Evolutionary conservation across 140 eudicot genomes (phyloP).

Genomic region (Artemisia princeps): DNA sequence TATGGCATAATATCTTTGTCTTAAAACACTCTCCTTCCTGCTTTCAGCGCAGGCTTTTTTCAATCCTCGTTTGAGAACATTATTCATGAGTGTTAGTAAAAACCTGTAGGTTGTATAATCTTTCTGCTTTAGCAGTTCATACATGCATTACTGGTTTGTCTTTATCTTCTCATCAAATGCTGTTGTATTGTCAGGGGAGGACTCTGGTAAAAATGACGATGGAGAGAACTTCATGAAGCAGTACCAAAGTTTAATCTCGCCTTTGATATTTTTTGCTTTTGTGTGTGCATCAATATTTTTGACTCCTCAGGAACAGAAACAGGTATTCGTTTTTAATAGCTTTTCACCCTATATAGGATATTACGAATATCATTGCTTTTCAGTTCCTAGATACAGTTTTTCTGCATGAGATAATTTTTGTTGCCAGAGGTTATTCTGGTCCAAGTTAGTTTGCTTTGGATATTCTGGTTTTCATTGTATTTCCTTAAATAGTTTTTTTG

Average conservation of each 20-base stretch:
- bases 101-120: neutral
- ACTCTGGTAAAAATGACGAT: slow-evolving; percentile 42
- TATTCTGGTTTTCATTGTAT: too few relatives aligned
- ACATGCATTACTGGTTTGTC: neutral
- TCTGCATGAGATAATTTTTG: too few relatives aligned
- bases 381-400: neutral
- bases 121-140: too few relatives aligned
- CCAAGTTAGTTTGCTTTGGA: too few relatives aligned
- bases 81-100: neutral
- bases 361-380: neutral
- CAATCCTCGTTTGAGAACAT: neutral
- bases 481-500: too few relatives aligned
- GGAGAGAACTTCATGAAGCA: slow-evolving; percentile 39
- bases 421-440: too few relatives aligned
- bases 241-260: slow-evolving; percentile 31
- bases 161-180: neutral
- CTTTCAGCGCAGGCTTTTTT: too few relatives aligned
- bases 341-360: neutral
- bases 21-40: too few relatives aligned
- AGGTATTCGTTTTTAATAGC: slow-evolving; percentile 32
- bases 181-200: slow-evolving; percentile 32
- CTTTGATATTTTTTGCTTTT: slow-evolving; percentile 40
- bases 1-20: too few relatives aligned
- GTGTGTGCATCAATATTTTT: slow-evolving; percentile 33
- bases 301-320: slow-evolving; percentile 40